Conservation (phyloP, 176 grass and related monocot genomes). For the Dactylis glomerata region DNA sequence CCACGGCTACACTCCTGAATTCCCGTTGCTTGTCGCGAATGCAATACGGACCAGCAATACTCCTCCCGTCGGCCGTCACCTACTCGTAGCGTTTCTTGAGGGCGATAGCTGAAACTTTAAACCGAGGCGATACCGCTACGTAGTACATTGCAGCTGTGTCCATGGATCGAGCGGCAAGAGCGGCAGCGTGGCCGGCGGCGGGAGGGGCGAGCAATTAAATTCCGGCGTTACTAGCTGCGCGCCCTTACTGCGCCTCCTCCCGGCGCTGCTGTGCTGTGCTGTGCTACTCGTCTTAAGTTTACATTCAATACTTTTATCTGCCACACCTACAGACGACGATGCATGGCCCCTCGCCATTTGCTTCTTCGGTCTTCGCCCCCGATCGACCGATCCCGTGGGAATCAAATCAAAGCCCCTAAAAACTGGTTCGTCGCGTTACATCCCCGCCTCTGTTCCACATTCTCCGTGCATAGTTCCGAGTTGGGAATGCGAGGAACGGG, state of each 20-base stretch:
- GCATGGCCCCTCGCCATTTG: constrained; percentile 16
- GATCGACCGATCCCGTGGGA: not conserved
- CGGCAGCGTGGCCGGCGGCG: constrained; percentile 39
- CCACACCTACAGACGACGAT: constrained; percentile 24
- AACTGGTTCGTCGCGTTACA: not conserved
- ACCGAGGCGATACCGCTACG: not conserved
- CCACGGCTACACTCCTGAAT: too few species aligned
- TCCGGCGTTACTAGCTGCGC: constrained; percentile 32
- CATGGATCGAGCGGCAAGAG: constrained; percentile 16
- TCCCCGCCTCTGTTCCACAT: constrained; percentile 4
- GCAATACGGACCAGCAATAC: not conserved
- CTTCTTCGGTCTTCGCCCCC: not conserved
- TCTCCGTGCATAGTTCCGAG: not conserved
- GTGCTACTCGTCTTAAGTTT: constrained; percentile 38
- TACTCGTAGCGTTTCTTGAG: not conserved
- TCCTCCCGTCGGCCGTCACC: not conserved
- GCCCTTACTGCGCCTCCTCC: not conserved
- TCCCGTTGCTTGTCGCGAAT: too few species aligned
- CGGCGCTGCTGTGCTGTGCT: not conserved
- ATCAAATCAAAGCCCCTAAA: not conserved
- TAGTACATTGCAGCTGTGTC: not conserved
- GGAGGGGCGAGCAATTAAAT: constrained; percentile 34
- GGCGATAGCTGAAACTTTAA: not conserved
- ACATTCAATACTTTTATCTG: constrained; percentile 39
- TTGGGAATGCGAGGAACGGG: not conserved